A percentile compares a stretch with the other conserved stretches of the same genome.
phyloP scores from a whole-genome alignment of 805 yeast genomes.

The Lachancea waltii region DNA sequence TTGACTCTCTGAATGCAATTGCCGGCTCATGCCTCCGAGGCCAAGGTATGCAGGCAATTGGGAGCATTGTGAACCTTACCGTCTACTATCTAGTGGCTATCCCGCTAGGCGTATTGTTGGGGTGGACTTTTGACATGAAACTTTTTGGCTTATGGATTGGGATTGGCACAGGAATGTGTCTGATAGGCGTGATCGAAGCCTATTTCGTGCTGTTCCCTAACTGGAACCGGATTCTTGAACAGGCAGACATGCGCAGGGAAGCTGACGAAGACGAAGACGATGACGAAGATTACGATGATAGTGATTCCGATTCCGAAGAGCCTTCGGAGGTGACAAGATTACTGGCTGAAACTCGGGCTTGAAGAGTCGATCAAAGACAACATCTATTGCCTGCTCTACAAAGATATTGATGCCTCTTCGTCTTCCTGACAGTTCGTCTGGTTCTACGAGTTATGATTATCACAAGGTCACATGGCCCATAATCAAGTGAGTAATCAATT shows the following conservation, averaged over 20 bases:
- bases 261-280: conserved; percentile 28
- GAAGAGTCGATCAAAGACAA: neutral
- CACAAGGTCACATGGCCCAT: too few relatives aligned
- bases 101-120: conserved; percentile 55
- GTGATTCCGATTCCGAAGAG: conserved; percentile 22
- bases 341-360: neutral
- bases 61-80: conserved; percentile 61
- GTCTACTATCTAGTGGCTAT: conserved; percentile 69
- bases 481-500: too few relatives aligned
- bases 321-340: neutral
- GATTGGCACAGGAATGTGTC: conserved; percentile 50
- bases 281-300: conserved; percentile 24
- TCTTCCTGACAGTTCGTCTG: too few relatives aligned
- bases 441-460: too few relatives aligned
- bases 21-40: conserved; percentile 80
- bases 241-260: conserved; percentile 37
- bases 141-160: conserved; percentile 76
- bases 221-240: conserved; percentile 47
- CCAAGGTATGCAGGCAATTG: conserved; percentile 77
- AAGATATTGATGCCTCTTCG: too few relatives aligned
- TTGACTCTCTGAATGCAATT: conserved; percentile 67
- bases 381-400: too few relatives aligned
- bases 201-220: conserved; percentile 42
- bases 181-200: conserved; percentile 46
- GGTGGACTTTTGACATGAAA: conserved; percentile 44